These are phyloP conservation scores for Clonostachys solani DNA, from an alignment of 2,329 filamentous ascomycete genomes.

Conservation along the genomic window DNA sequence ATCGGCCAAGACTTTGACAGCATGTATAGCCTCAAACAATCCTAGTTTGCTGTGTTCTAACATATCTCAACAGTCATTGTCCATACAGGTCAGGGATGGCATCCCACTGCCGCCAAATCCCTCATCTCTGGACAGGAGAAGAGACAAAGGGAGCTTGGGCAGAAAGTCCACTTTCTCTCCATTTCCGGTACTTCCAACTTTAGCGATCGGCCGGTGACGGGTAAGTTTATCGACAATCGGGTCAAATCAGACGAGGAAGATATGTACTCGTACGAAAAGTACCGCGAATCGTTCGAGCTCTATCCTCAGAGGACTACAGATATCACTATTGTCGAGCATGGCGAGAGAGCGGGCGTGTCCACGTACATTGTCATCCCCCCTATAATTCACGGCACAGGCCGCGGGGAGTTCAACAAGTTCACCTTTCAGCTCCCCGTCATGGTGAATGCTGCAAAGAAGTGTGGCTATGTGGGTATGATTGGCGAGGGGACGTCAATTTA, in stretches of 20 bases:
- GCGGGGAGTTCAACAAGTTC: conserved; percentile 31
- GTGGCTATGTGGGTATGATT: conserved; percentile 12
- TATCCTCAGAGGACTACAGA: conserved; percentile 40
- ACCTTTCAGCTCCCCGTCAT: conserved; percentile 30
- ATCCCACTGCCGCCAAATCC: no score
- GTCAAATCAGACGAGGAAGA: conserved; percentile 15
- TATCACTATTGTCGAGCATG: conserved; percentile 31
- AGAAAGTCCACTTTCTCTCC: no score
- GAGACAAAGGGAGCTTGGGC: no score
- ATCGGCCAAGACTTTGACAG: no score
- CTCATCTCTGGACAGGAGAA: no score
- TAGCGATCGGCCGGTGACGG: no score
- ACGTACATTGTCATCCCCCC: conserved; percentile 40
- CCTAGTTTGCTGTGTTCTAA: no score
- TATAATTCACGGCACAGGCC: conserved; percentile 39
- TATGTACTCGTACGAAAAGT: conserved; percentile 33
- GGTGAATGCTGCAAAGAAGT: conserved; percentile 19
- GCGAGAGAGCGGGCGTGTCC: conserved; percentile 31
- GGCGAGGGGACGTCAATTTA: conserved; percentile 27
- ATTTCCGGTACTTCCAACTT: no score
- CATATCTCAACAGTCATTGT: no score
- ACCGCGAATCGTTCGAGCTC: conserved; percentile 23
- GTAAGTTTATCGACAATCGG: no score
- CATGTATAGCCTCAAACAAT: no score
- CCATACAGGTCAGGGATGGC: no score